These are phyloP conservation scores for Diaporthe helianthi DNA, from an alignment of 2,329 filamentous ascomycete species.

Conservation along the genomic window DNA sequence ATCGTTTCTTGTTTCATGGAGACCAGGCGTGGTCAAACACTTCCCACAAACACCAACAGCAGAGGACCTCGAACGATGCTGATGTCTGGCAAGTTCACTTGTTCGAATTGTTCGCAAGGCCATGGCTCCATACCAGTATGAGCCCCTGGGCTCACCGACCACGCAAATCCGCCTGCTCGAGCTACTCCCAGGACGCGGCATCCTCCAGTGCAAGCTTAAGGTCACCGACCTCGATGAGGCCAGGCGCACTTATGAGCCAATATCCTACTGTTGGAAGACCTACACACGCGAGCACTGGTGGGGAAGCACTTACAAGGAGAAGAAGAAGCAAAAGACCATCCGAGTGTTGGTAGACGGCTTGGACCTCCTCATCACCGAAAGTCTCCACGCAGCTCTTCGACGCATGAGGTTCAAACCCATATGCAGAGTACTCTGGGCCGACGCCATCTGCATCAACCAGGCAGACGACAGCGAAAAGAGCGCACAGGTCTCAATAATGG, in stretches of 20 bases:
- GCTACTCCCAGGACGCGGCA: neutral
- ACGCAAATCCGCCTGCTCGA: neutral
- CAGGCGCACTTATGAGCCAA: neutral
- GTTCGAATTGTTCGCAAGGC: no score
- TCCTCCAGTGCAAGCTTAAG: neutral
- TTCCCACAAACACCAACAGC: no score
- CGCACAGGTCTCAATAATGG: neutral
- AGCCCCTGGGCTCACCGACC: neutral
- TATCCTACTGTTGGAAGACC: neutral
- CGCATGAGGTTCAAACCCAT: neutral
- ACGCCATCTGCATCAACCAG: conserved; percentile 18
- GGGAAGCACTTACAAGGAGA: neutral
- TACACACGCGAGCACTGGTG: neutral
- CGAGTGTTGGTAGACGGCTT: neutral
- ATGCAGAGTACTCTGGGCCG: neutral
- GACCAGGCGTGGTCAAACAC: no score
- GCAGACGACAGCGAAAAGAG: neutral
- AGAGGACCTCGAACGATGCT: no score
- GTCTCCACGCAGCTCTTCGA: neutral
- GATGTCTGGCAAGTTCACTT: no score
- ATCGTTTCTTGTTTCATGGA: no score
- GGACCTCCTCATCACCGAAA: neutral
- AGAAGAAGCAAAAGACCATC: neutral
- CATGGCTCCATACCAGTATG: neutral
- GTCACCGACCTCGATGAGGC: neutral